These are phyloP conservation scores for Cinchona pubescens DNA, from an alignment of 257 asterid species.

Conservation along the genomic window DNA sequence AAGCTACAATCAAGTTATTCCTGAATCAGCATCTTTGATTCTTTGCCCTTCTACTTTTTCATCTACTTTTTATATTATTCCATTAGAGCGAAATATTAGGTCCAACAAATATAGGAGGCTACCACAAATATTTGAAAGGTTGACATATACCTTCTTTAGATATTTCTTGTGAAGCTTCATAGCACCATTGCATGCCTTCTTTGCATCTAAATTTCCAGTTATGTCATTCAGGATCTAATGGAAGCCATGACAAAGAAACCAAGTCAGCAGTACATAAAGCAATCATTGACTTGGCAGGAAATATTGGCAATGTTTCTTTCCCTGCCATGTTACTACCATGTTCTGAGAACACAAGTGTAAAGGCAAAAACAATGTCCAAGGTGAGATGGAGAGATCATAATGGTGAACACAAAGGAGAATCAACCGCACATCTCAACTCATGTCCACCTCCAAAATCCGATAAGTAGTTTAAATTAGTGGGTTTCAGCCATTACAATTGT, in stretches of 20 bases:
- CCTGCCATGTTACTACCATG: neutral
- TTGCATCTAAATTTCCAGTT: constrained; percentile 80
- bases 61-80: too few relatives aligned
- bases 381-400: neutral
- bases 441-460: neutral
- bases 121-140: neutral
- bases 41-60: neutral
- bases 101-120: neutral
- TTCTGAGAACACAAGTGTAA: neutral
- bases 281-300: neutral
- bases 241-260: neutral
- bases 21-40: neutral
- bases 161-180: constrained; percentile 89
- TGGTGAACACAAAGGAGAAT: neutral
- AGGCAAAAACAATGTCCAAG: neutral
- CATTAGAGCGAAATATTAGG: neutral
- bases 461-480: neutral
- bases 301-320: neutral
- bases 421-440: neutral
- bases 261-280: neutral
- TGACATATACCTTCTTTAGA: constrained; percentile 53
- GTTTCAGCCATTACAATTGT: neutral
- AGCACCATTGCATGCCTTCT: constrained; percentile 69
- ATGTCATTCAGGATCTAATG: constrained; percentile 72
- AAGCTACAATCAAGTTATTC: neutral